Evolutionary conservation across 495 filamentous ascomycete species (phyloP), one percentile per base, ranked within the genome.

Genomic region (Xylaria palmicola): DNA sequence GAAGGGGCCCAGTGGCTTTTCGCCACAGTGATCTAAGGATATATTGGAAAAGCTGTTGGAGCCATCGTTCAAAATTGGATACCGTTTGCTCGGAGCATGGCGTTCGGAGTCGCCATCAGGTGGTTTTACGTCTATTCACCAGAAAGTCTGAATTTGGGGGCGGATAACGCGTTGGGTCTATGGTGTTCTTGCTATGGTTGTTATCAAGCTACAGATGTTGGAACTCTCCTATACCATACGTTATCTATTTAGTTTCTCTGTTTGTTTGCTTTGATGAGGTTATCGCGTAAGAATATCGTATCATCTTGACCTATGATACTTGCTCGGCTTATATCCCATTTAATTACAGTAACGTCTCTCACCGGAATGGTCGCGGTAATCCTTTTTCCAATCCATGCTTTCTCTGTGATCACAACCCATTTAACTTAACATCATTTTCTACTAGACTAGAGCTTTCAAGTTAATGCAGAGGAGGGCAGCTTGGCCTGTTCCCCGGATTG

Each of bases 1-100:
- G 2, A 71, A 61, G 56, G 83, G 83, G 0, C 76, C 81, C 4
- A 81, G 81, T 48, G 83, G 76, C 2, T 81, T 87, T 50, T 80
- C 45, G 20, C 48, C 56, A 3, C 54, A 34, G 45, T 64, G 62
- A 64, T 45, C 39, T 30, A n/a, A 51, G 22, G 6, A 13, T n/a
- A n/a, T n/a, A n/a, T n/a, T n/a, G n/a, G n/a, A n/a, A n/a, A n/a
- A n/a, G n/a, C n/a, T n/a, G n/a, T n/a, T n/a, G n/a, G n/a, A n/a
- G n/a, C n/a, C n/a, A n/a, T n/a, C n/a, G n/a, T n/a, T n/a, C n/a
- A n/a, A 26, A 22, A 30, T 40, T 41, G 29, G 6, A 0, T 41
- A 2, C 7, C 10, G 1, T 40, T n/a, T 15, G n/a, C 9, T 60
- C 12, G 24, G 47, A 40, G 59, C 55, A 37, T 32, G 59, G 59